phyloP scores from a whole-genome alignment of 2,329 filamentous ascomycete genomes.

The Atkinsonella texensis region DNA sequence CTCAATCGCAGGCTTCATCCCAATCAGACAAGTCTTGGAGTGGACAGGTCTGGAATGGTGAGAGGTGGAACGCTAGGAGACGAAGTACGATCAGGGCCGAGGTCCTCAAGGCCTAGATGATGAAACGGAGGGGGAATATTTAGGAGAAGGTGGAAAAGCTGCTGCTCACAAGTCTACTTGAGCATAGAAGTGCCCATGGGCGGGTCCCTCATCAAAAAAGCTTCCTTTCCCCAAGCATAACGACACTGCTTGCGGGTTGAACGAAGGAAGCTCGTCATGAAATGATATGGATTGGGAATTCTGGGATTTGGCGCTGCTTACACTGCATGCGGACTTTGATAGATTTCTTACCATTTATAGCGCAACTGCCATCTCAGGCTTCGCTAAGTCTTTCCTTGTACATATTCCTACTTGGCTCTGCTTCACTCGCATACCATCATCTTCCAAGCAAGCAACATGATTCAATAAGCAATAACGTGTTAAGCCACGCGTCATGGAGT shows the following conservation, averaged over 20 bases:
- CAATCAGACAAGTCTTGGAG: conserved; percentile 1
- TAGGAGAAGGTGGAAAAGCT: neutral
- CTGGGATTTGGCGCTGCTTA: neutral
- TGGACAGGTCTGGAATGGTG: conserved; percentile 5
- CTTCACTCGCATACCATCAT: neutral
- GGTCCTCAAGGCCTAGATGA: neutral
- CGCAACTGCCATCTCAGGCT: neutral
- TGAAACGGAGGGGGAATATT: neutral
- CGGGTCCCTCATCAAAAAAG: neutral
- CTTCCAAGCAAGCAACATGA: neutral
- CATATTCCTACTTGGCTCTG: conserved; percentile 2
- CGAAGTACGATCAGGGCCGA: neutral
- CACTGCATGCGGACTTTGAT: neutral
- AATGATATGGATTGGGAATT: neutral
- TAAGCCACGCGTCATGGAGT: neutral
- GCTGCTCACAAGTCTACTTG: neutral
- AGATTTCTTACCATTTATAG: conserved; percentile 1
- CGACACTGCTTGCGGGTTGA: conserved; percentile 2
- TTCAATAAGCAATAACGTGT: neutral
- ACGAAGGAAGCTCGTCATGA: neutral
- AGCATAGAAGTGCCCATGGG: neutral
- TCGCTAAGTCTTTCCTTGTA: neutral
- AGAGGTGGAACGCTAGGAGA: conserved; percentile 3
- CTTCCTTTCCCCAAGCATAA: neutral
- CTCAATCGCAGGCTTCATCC: neutral